These are phyloP conservation scores for Avena insularis DNA, from an alignment of 176 grass and related monocot species.

Conservation along the genomic window DNA sequence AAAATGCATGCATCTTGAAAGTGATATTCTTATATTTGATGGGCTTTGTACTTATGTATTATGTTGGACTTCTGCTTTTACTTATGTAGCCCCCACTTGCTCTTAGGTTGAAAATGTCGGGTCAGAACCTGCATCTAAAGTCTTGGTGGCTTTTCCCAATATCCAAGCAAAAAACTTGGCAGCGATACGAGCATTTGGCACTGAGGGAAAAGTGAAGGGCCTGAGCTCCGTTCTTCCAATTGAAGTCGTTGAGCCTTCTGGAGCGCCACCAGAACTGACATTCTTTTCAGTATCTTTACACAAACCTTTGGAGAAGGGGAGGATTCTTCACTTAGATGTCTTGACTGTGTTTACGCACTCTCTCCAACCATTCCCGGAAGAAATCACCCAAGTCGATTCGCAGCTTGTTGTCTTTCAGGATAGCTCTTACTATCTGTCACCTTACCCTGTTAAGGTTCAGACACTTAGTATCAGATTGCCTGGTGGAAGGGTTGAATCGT, in stretches of 20 bases:
- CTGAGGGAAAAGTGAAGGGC: constrained; percentile 73
- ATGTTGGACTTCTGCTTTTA: constrained; percentile 30
- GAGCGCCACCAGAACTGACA: constrained; percentile 61
- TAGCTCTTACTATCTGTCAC: constrained; percentile 77
- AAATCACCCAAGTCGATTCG: constrained; percentile 90
- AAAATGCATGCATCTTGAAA: background rate
- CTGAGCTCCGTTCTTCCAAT: constrained; percentile 60
- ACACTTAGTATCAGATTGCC: constrained; percentile 87
- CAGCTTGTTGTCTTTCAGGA: constrained; percentile 97
- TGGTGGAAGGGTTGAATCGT: constrained; percentile 88
- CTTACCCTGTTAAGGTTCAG: constrained; percentile 85
- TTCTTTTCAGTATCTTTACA: constrained; percentile 81
- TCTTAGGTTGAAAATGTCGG: constrained; percentile 87
- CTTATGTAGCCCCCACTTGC: background rate
- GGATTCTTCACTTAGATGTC: constrained; percentile 69
- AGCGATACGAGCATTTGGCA: constrained; percentile 77
- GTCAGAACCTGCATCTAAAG: constrained; percentile 67
- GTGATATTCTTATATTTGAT: background rate
- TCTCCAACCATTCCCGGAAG: constrained; percentile 92
- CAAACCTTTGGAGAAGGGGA: constrained; percentile 81
- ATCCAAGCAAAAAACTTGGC: constrained; percentile 88
- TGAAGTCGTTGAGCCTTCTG: constrained; percentile 72
- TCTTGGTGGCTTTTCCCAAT: constrained; percentile 79
- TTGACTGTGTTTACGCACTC: constrained; percentile 73
- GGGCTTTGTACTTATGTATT: constrained; percentile 12